These are phyloP conservation scores for Xylaria sp. DNA, from an alignment of 2,329 filamentous ascomycete species.

Conservation along the genomic window DNA sequence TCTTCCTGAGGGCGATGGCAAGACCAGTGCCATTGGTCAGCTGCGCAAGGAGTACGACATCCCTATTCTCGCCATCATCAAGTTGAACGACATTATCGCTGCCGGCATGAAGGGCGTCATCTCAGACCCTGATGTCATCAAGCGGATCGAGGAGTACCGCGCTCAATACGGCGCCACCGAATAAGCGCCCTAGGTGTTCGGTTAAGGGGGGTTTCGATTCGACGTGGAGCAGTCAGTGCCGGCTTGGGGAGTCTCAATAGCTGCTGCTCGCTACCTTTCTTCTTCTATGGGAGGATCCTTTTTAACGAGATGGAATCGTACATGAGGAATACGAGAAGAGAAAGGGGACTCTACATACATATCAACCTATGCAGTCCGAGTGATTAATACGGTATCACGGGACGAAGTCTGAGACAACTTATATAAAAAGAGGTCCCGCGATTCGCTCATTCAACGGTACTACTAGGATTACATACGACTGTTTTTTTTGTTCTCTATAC, in stretches of 20 bases:
- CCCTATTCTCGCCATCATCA: conserved; percentile 77
- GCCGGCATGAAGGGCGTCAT: conserved; percentile 60
- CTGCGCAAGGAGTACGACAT: conserved; percentile 77
- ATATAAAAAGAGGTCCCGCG: background rate
- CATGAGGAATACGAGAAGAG: background rate
- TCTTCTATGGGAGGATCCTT: too few relatives aligned
- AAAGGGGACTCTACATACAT: background rate
- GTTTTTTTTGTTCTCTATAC: background rate
- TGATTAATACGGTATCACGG: background rate
- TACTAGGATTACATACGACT: background rate
- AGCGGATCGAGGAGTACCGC: conserved; percentile 69
- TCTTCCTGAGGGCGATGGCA: conserved; percentile 57
- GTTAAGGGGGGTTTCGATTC: background rate
- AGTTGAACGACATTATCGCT: conserved; percentile 74
- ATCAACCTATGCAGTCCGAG: background rate
- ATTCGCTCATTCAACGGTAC: background rate
- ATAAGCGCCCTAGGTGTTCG: conserved; percentile 26
- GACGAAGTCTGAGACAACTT: background rate
- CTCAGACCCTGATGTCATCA: conserved; percentile 53
- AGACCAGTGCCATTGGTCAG: conserved; percentile 80
- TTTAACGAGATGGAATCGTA: too few relatives aligned
- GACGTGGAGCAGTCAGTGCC: background rate
- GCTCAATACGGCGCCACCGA: conserved; percentile 58
- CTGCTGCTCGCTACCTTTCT: background rate
- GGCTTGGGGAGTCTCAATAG: background rate